phyloP scores from a whole-genome alignment of 2,329 filamentous ascomycete species.

The Fusarium musae region DNA sequence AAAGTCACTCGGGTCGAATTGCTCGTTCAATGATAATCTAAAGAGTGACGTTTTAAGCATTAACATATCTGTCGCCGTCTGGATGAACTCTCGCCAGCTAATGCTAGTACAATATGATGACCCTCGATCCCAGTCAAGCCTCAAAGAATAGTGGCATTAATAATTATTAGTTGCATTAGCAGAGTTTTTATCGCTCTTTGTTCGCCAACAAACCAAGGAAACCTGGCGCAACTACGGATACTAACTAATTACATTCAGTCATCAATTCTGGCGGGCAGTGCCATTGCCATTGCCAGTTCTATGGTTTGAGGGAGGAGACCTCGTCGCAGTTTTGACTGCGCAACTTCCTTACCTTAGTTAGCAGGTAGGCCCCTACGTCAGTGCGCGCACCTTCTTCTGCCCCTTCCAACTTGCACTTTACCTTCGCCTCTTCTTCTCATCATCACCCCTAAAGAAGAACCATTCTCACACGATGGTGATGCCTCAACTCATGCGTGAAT shows the following conservation, averaged over 20 bases:
- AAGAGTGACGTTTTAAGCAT: not conserved
- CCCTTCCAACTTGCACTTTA: slow-evolving; percentile 7
- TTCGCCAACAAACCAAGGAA: slow-evolving; percentile 15
- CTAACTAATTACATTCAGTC: slow-evolving; percentile 17
- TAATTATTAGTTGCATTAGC: slow-evolving; percentile 2
- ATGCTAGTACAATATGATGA: not conserved
- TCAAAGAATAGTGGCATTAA: slow-evolving; percentile 7
- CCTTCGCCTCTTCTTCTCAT: slow-evolving; percentile 6
- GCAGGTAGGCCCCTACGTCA: slow-evolving; percentile 13
- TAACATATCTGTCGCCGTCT: not conserved
- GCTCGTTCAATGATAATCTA: not conserved
- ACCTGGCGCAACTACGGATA: slow-evolving; percentile 2
- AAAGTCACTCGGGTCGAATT: slow-evolving; percentile 2
- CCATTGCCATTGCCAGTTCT: not conserved
- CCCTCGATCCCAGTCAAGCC: slow-evolving; percentile 3
- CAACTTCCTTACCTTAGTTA: slow-evolving; percentile 1
- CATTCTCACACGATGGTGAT: slow-evolving; percentile 22
- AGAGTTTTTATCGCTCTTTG: slow-evolving; percentile 19
- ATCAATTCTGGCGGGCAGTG: slow-evolving; percentile 7
- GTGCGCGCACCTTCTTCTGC: slow-evolving; percentile 6
- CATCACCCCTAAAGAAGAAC: not conserved
- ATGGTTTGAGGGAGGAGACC: slow-evolving; percentile 10
- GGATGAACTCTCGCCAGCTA: not conserved
- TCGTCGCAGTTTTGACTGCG: not conserved
- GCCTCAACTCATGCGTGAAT: slow-evolving; percentile 25